These are phyloP conservation scores for Arabidopsis hybrid DNA, from an alignment of 441 rosid species.

Conservation along the genomic window DNA sequence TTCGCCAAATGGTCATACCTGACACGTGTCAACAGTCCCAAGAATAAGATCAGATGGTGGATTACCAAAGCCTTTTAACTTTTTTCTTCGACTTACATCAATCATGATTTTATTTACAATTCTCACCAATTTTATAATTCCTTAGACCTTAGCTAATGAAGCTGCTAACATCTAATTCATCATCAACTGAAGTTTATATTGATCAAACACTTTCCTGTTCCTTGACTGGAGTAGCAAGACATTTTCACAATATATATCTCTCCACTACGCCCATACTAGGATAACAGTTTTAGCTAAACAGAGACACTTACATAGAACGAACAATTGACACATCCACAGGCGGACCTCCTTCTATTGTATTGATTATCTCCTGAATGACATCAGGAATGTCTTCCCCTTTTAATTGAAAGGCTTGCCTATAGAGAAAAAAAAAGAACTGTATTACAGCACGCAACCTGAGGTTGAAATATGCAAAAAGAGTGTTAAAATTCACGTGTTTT, in stretches of 20 bases:
- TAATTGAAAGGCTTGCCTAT: conserved; percentile 96
- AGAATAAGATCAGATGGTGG: conserved; percentile 30
- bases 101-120: conserved; percentile 12
- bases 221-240: conserved; percentile 16
- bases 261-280: neutral
- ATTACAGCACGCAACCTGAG: conserved; percentile 25
- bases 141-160: conserved; percentile 16
- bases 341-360: conserved; percentile 97
- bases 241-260: neutral
- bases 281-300: conserved; percentile 8
- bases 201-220: conserved; percentile 18
- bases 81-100: neutral
- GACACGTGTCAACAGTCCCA: conserved; percentile 38
- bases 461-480: conserved; percentile 14
- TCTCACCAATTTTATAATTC: conserved; percentile 1
- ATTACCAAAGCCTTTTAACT: conserved; percentile 15
- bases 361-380: conserved; percentile 82
- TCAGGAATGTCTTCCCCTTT: conserved; percentile 79
- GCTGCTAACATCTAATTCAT: conserved; percentile 5
- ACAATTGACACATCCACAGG: conserved; percentile 94
- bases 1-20: conserved; percentile 99
- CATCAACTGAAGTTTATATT: conserved; percentile 33
- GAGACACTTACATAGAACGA: conserved; percentile 87
- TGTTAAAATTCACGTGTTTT: conserved; percentile 18
- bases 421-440: conserved; percentile 42